Evolutionary conservation across 257 asterid genomes (phyloP), one percentile per base, ranked within the genome.

Genomic region (Solanum dulcamara): DNA sequence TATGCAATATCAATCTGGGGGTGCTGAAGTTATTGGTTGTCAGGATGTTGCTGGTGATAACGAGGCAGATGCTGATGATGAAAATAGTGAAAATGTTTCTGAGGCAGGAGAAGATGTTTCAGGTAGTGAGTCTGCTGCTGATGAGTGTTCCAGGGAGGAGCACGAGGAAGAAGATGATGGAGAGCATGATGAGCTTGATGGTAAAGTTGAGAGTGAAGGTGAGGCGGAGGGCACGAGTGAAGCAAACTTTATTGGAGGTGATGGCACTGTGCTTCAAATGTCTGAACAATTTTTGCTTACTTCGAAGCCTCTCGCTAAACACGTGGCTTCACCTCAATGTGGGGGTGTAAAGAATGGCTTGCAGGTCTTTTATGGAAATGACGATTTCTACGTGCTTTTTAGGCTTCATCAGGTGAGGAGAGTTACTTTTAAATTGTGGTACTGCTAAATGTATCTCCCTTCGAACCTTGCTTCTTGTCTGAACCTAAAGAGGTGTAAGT

Each of bases 11-110:
- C 95, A 89, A 86, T 87, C 88, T 83, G 90, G 88, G 28, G 89
- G 80, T 80, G 93, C 85, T 17, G 91, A 91, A 81, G 97, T 89
- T 87, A 84, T 84, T 74, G 53, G 83, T 85, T 83, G 89, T 90
- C 91, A 83, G 80, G 97, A 92, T 91, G 92, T 88, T 83, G 92
- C 92, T 18, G 98, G 93, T 84, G 97, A 92, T 87, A 94, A 93
- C 35, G 72, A 80, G 83, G 50, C 22, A 85, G 89, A 83, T 77
- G 87, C 60, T 53, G 87, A 67, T 10, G 86, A 81, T 51, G 87
- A 62, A 60, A 77, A 84, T 70, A 84, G 84, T 51, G 89, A 70
- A 81, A 87, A 79, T 87, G 87, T n/a, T 59, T 83, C 88, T 3
- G 87, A 80, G 77, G 77, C 81, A 30, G 88, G 83, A 35, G 82